phyloP scores from a whole-genome alignment of 768 basidiomycete species.

The Calocybe indica region DNA sequence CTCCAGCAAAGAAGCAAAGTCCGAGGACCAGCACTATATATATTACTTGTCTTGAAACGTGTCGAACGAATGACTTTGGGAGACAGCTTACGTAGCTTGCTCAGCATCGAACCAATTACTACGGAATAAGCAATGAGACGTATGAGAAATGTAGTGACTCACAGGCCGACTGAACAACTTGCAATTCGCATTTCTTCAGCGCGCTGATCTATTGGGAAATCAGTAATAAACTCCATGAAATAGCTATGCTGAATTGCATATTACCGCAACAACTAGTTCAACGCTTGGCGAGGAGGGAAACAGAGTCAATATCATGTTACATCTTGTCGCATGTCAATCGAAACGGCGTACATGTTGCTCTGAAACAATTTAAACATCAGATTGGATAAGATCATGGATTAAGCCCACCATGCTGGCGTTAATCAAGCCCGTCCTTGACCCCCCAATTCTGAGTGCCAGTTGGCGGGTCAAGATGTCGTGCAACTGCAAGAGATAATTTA shows the following conservation, averaged over 20 bases:
- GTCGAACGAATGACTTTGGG: not conserved
- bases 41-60: not conserved
- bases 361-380: slow-evolving; percentile 17
- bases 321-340: too few species aligned
- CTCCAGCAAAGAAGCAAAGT: slow-evolving; percentile 82
- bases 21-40: slow-evolving; percentile 73
- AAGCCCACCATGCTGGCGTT: slow-evolving; percentile 71
- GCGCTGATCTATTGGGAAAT: slow-evolving; percentile 57
- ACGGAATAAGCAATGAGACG: slow-evolving; percentile 6
- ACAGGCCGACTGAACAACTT: slow-evolving; percentile 79
- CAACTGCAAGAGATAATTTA: slow-evolving; percentile 33
- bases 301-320: slow-evolving; percentile 2
- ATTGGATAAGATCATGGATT: not conserved
- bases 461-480: slow-evolving; percentile 76
- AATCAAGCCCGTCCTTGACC: slow-evolving; percentile 69
- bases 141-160: slow-evolving; percentile 15
- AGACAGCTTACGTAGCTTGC: slow-evolving; percentile 52
- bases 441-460: slow-evolving; percentile 69
- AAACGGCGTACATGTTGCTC: slow-evolving; percentile 58
- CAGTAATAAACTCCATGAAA: not conserved
- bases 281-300: slow-evolving; percentile 29
- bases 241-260: slow-evolving; percentile 15
- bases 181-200: slow-evolving; percentile 73
- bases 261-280: slow-evolving; percentile 67
- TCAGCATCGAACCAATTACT: slow-evolving; percentile 83